Evolutionary conservation across 306 rosid genomes (phyloP), one percentile per base, ranked within the genome.

Genomic region (Erythrophleum fordii): DNA sequence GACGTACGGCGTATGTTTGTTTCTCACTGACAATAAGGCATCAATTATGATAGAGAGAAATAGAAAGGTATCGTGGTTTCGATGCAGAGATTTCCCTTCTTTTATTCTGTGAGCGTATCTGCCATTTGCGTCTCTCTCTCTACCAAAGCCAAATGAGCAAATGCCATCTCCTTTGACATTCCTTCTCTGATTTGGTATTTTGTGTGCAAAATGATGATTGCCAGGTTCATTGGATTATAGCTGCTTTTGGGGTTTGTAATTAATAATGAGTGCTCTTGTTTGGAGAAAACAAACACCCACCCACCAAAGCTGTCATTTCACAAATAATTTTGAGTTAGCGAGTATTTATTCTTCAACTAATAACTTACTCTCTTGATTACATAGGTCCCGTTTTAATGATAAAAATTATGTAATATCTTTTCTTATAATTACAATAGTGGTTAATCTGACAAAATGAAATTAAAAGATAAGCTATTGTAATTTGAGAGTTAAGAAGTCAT

Each of bases 1-100:
- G 42, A 80, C 89, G 87, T 88, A 83, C 86, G 86, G 86, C 83
- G 73, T 83, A 48, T 76, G 87, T n/a, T n/a, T 80, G 80, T 55
- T 87, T 49, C 83, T 51, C 62, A 77, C 17, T 2, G 83, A 82
- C 88, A 77, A 80, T 75, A 82, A 83, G 78, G 80, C 77, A 60
- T 14, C 79, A 61, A 74, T 77, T 72, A 77, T 82, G 42, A 42
- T 1, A 34, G 29, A 34, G 22, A 62, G 49, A n/a, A n/a, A n/a
- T n/a, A n/a, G n/a, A n/a, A n/a, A 41, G 44, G 34, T 31, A 31
- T 31, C 4, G 34, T 31, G 34, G 34, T 31, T 31, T 31, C 2
- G 34, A 31, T 31, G 34, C 34, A 31, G 34, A 31, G 34, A 31
- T 31, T 31, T 31, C 34, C 1, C 4, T 31, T 31, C 34, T 5